phyloP scores from a whole-genome alignment of 1,139 yeast genomes.

The Magnusiomyces fungicola region DNA sequence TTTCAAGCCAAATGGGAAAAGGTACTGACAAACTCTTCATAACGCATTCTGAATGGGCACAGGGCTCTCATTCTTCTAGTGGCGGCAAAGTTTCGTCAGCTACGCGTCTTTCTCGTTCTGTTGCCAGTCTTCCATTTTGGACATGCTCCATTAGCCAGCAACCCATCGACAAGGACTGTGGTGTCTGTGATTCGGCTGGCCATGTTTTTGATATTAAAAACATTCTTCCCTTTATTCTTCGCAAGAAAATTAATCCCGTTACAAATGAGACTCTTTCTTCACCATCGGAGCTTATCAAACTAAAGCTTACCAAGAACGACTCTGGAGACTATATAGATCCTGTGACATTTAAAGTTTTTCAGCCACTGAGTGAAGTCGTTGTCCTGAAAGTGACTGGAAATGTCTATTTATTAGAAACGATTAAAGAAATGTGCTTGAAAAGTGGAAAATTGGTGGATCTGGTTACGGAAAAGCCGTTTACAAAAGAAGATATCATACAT shows the following conservation, averaged over 20 bases:
- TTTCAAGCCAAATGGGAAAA: slow-evolving; percentile 31
- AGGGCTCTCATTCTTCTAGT: slow-evolving; percentile 28
- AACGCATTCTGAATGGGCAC: slow-evolving; percentile 34
- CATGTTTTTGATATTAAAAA: slow-evolving; percentile 32
- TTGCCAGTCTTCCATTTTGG: slow-evolving; percentile 30
- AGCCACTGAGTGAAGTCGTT: slow-evolving; percentile 27
- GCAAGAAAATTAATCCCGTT: slow-evolving; percentile 30
- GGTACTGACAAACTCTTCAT: slow-evolving; percentile 35
- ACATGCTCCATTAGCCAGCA: slow-evolving; percentile 33
- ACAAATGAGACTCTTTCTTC: slow-evolving; percentile 26
- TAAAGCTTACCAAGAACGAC: slow-evolving; percentile 27
- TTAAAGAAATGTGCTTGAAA: slow-evolving; percentile 29
- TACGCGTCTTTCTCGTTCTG: slow-evolving; percentile 15
- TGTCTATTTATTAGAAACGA: slow-evolving; percentile 31
- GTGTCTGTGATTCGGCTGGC: slow-evolving; percentile 30
- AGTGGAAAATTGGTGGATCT: slow-evolving; percentile 30
- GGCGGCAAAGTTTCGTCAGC: slow-evolving; percentile 21
- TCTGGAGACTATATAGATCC: slow-evolving; percentile 30
- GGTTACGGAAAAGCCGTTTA: slow-evolving; percentile 29
- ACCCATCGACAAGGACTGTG: slow-evolving; percentile 27
- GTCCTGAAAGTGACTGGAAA: slow-evolving; percentile 30
- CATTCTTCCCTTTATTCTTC: slow-evolving; percentile 30
- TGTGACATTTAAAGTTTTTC: slow-evolving; percentile 31
- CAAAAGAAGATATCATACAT: slow-evolving; percentile 26
- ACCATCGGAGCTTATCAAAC: slow-evolving; percentile 24